phyloP scores from a whole-genome alignment of 2,329 filamentous ascomycete species.

The Xylariaceae sp. region DNA sequence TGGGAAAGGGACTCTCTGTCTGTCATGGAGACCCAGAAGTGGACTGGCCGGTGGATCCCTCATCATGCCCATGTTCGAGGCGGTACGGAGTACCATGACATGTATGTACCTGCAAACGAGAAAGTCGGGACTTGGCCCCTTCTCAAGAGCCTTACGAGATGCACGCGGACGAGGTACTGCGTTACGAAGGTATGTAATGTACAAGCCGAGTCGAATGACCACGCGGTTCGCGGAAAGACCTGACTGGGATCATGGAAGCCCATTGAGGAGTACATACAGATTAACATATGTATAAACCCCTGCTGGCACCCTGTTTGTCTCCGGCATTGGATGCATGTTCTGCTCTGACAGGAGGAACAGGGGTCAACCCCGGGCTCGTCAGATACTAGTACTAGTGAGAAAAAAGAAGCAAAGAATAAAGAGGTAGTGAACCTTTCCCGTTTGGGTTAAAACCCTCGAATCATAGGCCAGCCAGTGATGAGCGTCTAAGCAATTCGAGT shows the following conservation, averaged over 20 bases:
- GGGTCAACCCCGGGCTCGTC: constrained; percentile 19
- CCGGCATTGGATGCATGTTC: constrained; percentile 33
- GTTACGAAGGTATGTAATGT: constrained; percentile 19
- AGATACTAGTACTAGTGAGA: no score
- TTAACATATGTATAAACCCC: constrained; percentile 16
- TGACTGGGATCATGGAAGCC: constrained; percentile 25
- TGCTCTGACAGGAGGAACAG: constrained; percentile 25
- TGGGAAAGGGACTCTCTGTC: constrained; percentile 33
- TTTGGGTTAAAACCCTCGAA: constrained; percentile 29
- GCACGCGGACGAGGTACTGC: constrained; percentile 22
- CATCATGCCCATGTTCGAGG: constrained; percentile 27
- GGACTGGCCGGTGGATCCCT: constrained; percentile 31
- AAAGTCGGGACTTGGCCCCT: constrained; percentile 26
- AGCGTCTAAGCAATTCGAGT: constrained; percentile 11
- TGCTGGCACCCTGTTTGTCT: constrained; percentile 21
- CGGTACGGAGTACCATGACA: constrained; percentile 30
- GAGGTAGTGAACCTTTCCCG: constrained; percentile 30
- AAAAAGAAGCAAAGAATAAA: constrained; percentile 23
- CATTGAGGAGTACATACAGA: constrained; percentile 12
- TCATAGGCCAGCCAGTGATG: constrained; percentile 32
- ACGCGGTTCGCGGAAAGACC: constrained; percentile 30
- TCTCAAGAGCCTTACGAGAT: constrained; percentile 33
- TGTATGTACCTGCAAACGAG: constrained; percentile 33
- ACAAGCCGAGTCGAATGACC: constrained; percentile 29
- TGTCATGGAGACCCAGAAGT: constrained; percentile 33